Base-by-base conservation (phyloP, 345 rosid genomes). In the Hibiscus trionum region DNA sequence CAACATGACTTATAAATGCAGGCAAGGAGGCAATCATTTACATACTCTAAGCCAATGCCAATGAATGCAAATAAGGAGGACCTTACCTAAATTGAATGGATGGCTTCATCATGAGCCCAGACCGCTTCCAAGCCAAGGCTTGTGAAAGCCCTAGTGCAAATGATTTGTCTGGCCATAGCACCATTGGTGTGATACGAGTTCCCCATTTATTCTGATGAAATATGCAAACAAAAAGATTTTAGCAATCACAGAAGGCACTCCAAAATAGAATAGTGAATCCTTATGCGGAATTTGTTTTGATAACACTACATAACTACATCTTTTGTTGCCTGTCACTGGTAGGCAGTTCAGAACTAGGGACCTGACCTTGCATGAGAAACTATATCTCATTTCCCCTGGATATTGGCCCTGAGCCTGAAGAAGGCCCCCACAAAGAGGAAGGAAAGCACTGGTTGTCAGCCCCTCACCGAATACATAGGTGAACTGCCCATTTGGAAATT, bases 391-490 rank as follows among this genome's bases (percentile, higher is more conserved):
- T 83, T 91, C 98, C 47, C 47, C 98, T 15, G 98, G 98, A 86
- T 88, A 90, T 86, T 88, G 96, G 75, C 98, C 98, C 77, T 91
- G 91, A 3, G 93, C 97, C 86, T 94, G 98, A 77, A 91, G 96
- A 79, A 94, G 93, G 66, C 16, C 98, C 0, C 95, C 98, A 39
- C 86, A 83, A 17, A 94, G 69, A 47, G 98, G 98, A 66, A 88
- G 70, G 76, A 91, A 91, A 76, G 92, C 97, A 81, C 96, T 90
- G 17, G 93, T 90, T 10, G 96, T 90, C 64, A 94, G 72, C 67
- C 98, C 97, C 81, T 94, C 96, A 7, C 96, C 98, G 70, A 93
- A 83, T 59, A 90, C 92, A 73, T 94, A 91, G 5, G 97, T 91
- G 24, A 90, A 71, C 74, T 94, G 93, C 33, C 98, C 97, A 86